A percentile compares a stretch with the other conserved stretches of the same genome.
Conservation (phyloP, 768 basidiomycete species). For the Mycena galopus region DNA sequence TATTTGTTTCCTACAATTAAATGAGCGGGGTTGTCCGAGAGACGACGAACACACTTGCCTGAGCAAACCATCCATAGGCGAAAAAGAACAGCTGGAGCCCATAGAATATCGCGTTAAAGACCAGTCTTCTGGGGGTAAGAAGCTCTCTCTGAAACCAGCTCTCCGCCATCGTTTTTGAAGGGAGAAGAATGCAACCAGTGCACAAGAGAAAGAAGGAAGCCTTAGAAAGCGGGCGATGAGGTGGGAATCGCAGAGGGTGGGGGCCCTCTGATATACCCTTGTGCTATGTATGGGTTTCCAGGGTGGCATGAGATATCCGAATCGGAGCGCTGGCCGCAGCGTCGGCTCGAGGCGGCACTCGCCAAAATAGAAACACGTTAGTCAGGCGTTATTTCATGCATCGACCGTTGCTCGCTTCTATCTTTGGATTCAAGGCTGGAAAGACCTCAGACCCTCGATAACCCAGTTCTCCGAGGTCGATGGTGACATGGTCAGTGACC, state of each 20-base stretch:
- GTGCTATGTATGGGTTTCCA: not conserved
- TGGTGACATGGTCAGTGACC: too few species aligned
- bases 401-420: not conserved
- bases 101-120: constrained; percentile 85
- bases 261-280: not conserved
- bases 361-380: not conserved
- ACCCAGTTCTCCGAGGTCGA: too few species aligned
- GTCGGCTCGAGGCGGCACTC: not conserved
- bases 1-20: constrained; percentile 67
- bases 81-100: constrained; percentile 81
- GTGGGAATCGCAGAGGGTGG: not conserved
- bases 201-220: constrained; percentile 13
- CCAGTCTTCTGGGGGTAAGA: constrained; percentile 69
- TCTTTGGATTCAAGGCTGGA: not conserved
- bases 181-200: constrained; percentile 25
- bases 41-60: constrained; percentile 59
- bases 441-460: too few species aligned
- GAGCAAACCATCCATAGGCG: constrained; percentile 89
- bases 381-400: not conserved
- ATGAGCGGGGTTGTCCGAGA: not conserved
- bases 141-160: constrained; percentile 82
- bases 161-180: constrained; percentile 63
- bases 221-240: not conserved
- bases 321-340: not conserved
- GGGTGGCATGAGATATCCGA: not conserved